These are phyloP conservation scores for Rhizoclosmatium globosum DNA, from an alignment of 192 early-diverging fungal genomes.

Conservation along the genomic window DNA sequence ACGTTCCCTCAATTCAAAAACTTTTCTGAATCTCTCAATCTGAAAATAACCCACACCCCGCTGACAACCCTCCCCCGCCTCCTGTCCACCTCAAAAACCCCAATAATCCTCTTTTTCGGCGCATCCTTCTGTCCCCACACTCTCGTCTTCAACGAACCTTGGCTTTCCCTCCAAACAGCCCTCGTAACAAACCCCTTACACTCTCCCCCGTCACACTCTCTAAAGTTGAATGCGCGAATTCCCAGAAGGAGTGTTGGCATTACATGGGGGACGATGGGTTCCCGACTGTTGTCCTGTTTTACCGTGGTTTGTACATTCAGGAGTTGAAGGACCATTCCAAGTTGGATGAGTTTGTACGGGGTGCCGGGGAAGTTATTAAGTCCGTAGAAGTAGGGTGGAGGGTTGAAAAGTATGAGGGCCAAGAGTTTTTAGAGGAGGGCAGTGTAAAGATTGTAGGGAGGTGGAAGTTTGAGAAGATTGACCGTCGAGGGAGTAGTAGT, in stretches of 20 bases:
- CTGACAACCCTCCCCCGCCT: no score
- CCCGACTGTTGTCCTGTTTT: slow-evolving; percentile 18
- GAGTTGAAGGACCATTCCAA: slow-evolving; percentile 13
- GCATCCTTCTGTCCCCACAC: slow-evolving; percentile 23
- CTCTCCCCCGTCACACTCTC: slow-evolving; percentile 6
- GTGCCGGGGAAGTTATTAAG: no score
- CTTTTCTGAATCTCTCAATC: not conserved
- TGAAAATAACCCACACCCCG: not conserved
- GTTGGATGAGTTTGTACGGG: no score
- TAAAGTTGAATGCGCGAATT: slow-evolving; percentile 5
- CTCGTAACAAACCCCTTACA: not conserved
- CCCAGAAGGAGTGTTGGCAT: not conserved
- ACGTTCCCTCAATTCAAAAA: not conserved
- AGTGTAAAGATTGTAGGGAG: not conserved
- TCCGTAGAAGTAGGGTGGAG: not conserved
- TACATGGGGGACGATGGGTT: slow-evolving; percentile 16
- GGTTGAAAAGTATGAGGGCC: not conserved
- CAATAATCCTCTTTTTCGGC: slow-evolving; percentile 18
- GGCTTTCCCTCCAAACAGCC: slow-evolving; percentile 13
- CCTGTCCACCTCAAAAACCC: no score
- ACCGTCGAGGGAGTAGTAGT: not conserved
- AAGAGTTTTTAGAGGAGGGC: not conserved
- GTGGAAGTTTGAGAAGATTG: not conserved
- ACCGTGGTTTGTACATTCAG: not conserved
- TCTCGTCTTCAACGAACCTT: slow-evolving; percentile 13